Evolutionary conservation across 2,329 filamentous ascomycete genomes (phyloP).

Genomic region (Clonostachys sp.): DNA sequence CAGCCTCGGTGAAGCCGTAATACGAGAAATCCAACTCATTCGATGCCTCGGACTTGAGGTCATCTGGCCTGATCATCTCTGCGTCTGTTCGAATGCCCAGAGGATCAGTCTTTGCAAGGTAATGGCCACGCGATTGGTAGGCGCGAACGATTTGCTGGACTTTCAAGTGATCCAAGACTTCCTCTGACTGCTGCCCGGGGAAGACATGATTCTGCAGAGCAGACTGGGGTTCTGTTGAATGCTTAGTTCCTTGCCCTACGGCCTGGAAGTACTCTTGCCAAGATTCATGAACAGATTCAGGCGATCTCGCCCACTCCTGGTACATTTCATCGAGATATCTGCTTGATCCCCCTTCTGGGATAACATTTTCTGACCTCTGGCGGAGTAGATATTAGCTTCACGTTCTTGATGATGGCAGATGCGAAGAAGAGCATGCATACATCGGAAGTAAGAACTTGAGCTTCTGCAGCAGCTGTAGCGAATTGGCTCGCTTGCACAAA

Average conservation of each 20-base stretch:
- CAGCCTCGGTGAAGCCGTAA: conserved; percentile 92
- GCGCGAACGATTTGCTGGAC: conserved; percentile 95
- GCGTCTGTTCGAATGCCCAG: conserved; percentile 68
- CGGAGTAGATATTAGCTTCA: too few species aligned
- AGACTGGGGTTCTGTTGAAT: conserved; percentile 73
- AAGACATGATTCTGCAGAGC: conserved; percentile 66
- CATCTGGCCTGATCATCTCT: conserved; percentile 5
- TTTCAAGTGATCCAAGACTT: conserved; percentile 70
- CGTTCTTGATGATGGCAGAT: too few species aligned
- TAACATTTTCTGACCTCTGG: too few species aligned
- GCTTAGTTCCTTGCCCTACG: conserved; percentile 35
- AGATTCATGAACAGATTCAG: conserved; percentile 89
- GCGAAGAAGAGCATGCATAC: too few species aligned
- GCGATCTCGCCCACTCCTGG: conserved; percentile 92
- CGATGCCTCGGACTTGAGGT: conserved; percentile 54
- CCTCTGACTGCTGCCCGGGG: conserved; percentile 67
- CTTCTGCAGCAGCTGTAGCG: too few species aligned
- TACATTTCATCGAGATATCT: conserved; percentile 99
- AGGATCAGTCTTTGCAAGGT: conserved; percentile 97
- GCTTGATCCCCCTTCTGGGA: too few species aligned
- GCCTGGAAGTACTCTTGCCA: conserved; percentile 99
- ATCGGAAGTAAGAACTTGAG: too few species aligned
- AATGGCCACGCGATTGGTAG: conserved; percentile 95
- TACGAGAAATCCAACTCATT: conserved; percentile 58
- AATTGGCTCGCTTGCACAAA: too few species aligned